Percentiles rank a stretch among this genome's conserved stretches.
Evolutionary conservation across 2,329 filamentous ascomycete genomes (phyloP).

Genomic region (Byssothecium circinans): DNA sequence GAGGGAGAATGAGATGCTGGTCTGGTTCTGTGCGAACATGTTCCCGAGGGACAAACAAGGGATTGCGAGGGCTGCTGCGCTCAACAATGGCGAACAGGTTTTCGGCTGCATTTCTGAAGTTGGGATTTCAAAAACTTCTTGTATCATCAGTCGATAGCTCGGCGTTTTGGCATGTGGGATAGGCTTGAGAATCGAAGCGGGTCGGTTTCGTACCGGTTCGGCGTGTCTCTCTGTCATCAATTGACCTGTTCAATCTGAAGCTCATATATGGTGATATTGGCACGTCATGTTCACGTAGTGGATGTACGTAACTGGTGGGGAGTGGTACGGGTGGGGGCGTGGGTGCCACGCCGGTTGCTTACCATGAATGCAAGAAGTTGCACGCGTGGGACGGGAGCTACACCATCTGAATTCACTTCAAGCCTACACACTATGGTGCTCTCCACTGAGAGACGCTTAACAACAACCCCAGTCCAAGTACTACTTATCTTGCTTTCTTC

Average conservation of each 20-base stretch:
- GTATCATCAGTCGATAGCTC: slow-evolving; percentile 32
- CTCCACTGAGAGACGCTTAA: too few species aligned
- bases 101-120: slow-evolving; percentile 1
- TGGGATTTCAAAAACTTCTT: slow-evolving; percentile 15
- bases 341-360: too few species aligned
- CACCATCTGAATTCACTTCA: too few species aligned
- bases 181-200: background rate
- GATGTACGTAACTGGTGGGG: slow-evolving; percentile 1
- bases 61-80: background rate
- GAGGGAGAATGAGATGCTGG: slow-evolving; percentile 3
- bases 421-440: too few species aligned
- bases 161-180: slow-evolving; percentile 27
- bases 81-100: background rate
- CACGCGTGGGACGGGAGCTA: too few species aligned
- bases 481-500: too few species aligned
- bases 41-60: background rate
- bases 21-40: background rate
- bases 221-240: background rate
- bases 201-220: too few species aligned
- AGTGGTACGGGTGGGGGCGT: background rate
- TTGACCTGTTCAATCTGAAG: background rate
- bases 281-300: background rate
- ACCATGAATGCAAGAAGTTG: too few species aligned
- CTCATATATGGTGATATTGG: background rate
- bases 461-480: too few species aligned